A percentile compares a stretch with the other conserved stretches of the same genome.
These are phyloP conservation scores for Chlamydomonas sp. DNA, from an alignment of 139 green algal genomes.

Conservation along the genomic window DNA sequence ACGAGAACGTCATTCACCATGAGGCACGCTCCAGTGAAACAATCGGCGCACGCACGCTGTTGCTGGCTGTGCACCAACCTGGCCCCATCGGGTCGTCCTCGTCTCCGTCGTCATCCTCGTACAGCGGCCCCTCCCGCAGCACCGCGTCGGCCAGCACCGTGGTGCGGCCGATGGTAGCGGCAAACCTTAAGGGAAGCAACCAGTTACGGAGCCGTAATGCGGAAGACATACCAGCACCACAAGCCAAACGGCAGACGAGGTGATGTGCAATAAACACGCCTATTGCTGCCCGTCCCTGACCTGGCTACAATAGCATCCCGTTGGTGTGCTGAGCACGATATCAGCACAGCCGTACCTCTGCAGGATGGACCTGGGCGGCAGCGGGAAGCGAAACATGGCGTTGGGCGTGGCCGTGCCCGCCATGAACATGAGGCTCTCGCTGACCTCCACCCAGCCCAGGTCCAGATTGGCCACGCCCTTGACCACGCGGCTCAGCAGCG, in stretches of 20 bases:
- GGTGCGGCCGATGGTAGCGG: slow-evolving; percentile 29
- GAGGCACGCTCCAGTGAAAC: background rate
- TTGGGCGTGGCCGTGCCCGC: background rate
- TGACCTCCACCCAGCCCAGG: slow-evolving; percentile 29
- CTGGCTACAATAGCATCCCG: background rate
- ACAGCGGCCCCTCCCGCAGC: background rate
- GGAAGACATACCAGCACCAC: background rate
- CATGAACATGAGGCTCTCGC: slow-evolving; percentile 30
- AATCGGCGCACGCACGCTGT: background rate
- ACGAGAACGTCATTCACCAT: background rate
- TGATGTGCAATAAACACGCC: background rate
- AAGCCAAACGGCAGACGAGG: background rate
- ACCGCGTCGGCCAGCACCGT: slow-evolving; percentile 24
- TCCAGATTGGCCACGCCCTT: slow-evolving; percentile 26
- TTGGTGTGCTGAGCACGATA: background rate
- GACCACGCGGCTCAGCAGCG: slow-evolving; percentile 32
- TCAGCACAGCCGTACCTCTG: background rate
- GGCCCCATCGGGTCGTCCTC: slow-evolving; percentile 2
- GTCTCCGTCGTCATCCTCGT: slow-evolving; percentile 29
- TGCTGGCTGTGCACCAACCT: background rate
- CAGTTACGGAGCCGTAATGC: background rate
- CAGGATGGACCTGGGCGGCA: slow-evolving; percentile 13
- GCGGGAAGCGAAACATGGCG: slow-evolving; percentile 13
- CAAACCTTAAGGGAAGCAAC: background rate
- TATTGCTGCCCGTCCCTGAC: background rate